phyloP scores from a whole-genome alignment of 2,329 filamentous ascomycete species.

The Tolypocladium endophyticum region DNA sequence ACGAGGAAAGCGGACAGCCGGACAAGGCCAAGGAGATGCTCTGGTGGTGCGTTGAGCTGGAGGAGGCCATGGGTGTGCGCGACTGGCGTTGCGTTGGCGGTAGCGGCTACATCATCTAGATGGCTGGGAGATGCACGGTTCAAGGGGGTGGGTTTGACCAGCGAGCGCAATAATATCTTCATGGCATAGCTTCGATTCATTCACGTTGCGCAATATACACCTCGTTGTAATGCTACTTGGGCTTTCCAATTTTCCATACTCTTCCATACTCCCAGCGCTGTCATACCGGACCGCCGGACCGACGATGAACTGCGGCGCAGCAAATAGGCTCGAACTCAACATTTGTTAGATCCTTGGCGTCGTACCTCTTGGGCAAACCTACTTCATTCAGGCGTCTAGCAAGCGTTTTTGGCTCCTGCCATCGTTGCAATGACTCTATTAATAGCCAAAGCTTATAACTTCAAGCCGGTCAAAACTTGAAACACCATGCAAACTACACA shows the following conservation, averaged over 20 bases:
- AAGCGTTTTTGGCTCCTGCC: neutral
- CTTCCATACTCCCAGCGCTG: too few relatives aligned
- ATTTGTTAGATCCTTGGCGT: neutral
- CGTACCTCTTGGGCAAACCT: neutral
- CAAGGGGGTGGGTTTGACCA: neutral
- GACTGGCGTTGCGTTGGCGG: conserved; percentile 63
- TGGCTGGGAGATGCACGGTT: neutral
- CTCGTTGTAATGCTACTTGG: neutral
- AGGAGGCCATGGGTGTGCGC: conserved; percentile 72
- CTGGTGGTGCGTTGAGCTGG: conserved; percentile 96
- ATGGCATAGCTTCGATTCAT: neutral
- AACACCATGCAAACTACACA: neutral
- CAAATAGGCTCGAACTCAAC: neutral
- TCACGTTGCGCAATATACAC: neutral
- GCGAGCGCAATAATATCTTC: neutral
- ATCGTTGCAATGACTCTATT: too few relatives aligned
- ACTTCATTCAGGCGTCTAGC: neutral
- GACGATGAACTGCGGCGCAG: neutral
- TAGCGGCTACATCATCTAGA: conserved; percentile 49
- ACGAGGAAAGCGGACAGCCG: conserved; percentile 75
- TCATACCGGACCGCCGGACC: neutral
- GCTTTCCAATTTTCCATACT: neutral
- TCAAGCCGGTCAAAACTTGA: neutral
- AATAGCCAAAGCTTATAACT: too few relatives aligned
- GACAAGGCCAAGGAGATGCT: conserved; percentile 87